Evolutionary conservation across 2,329 filamentous ascomycete species (phyloP).

Genomic region (Fusarium globosum): DNA sequence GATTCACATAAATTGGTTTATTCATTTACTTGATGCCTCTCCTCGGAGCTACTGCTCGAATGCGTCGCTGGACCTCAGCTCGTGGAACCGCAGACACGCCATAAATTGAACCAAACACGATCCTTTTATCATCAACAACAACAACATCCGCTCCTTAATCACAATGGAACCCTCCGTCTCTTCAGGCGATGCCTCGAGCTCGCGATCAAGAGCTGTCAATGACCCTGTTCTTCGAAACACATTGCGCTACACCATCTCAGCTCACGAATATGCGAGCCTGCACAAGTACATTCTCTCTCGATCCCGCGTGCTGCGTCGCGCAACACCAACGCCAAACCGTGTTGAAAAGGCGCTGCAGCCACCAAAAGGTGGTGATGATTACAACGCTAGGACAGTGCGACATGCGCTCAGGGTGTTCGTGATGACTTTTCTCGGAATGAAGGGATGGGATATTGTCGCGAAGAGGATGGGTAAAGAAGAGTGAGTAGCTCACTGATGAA

Average conservation of each 20-base stretch:
- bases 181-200: conserved; percentile 38
- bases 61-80: conserved; percentile 44
- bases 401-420: conserved; percentile 78
- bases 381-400: conserved; percentile 76
- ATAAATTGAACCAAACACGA: conserved; percentile 14
- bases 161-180: conserved; percentile 37
- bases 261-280: conserved; percentile 85
- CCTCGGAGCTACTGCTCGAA: conserved; percentile 32
- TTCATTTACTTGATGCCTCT: conserved; percentile 38
- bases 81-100: conserved; percentile 34
- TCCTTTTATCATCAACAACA: conserved; percentile 14
- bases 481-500: conserved; percentile 49
- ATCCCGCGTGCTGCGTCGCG: conserved; percentile 67
- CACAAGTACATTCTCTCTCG: conserved; percentile 86
- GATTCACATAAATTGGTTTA: not conserved
- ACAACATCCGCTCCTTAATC: conserved; percentile 10
- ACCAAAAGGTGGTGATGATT: conserved; percentile 65
- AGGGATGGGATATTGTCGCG: conserved; percentile 67
- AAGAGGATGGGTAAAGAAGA: conserved; percentile 60
- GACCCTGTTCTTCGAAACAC: conserved; percentile 86
- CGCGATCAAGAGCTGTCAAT: conserved; percentile 33
- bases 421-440: conserved; percentile 70
- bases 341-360: conserved; percentile 58
- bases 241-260: conserved; percentile 85
- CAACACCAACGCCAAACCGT: conserved; percentile 65